A percentile compares a stretch with the other conserved stretches of the same genome.
Conservation (phyloP, 768 basidiomycete genomes). For the Hypholoma fasciculare region DNA sequence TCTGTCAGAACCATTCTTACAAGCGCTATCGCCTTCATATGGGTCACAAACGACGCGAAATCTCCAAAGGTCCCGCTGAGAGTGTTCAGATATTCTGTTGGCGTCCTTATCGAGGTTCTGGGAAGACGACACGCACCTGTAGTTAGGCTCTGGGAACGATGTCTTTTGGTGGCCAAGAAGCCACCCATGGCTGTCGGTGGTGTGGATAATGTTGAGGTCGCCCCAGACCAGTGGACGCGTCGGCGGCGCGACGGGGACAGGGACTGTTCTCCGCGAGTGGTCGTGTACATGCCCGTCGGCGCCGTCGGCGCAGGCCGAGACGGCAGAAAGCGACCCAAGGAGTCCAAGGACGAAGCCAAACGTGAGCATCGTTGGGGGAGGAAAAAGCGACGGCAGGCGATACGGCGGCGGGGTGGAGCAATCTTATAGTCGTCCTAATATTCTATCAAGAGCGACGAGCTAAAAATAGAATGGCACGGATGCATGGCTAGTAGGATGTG, state of each 20-base stretch:
- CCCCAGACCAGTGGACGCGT: conserved; percentile 76
- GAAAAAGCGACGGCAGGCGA: not conserved
- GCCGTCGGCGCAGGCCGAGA: conserved; percentile 25
- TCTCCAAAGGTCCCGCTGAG: conserved; percentile 59
- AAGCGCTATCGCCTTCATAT: conserved; percentile 75
- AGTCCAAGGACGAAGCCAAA: conserved; percentile 12
- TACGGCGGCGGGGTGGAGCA: not conserved
- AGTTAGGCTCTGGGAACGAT: conserved; percentile 75
- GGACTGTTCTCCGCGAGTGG: conserved; percentile 34
- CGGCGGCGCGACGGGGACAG: conserved; percentile 51
- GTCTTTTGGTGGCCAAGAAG: conserved; percentile 81
- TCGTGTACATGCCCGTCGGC: conserved; percentile 28
- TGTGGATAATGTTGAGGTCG: conserved; percentile 87
- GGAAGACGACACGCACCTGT: conserved; percentile 27
- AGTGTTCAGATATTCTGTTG: conserved; percentile 12
- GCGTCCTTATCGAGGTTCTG: not conserved
- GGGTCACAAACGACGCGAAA: conserved; percentile 81
- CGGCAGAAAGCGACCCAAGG: conserved; percentile 10
- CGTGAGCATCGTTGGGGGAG: conserved; percentile 12
- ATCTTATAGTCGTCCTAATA: not conserved
- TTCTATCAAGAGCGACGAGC: not conserved
- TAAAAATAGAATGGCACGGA: conserved; percentile 1
- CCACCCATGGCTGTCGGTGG: conserved; percentile 76
- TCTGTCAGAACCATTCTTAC: conserved; percentile 27
- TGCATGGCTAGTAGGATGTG: not conserved